Percentiles rank a stretch among this genome's conserved stretches.
Evolutionary conservation across 192 early-diverging fungal species (phyloP).

Genomic region (Entophlyctis luteolus): DNA sequence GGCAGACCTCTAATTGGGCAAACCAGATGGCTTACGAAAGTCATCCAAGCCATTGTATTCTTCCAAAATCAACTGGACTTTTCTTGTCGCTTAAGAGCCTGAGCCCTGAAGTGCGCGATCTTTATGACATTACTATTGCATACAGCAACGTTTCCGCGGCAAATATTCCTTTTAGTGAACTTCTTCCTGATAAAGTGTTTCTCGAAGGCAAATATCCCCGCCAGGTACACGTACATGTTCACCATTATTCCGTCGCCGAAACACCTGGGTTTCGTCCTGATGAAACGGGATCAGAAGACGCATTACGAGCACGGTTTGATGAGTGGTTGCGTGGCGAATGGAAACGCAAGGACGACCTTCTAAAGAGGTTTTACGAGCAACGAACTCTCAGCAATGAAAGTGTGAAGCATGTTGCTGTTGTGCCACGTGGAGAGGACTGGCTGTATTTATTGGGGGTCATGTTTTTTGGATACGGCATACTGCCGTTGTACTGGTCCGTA

Average conservation of each 20-base stretch:
- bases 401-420: neutral
- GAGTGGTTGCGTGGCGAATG: conserved; percentile 75
- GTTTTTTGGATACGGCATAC: neutral
- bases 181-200: conserved; percentile 73
- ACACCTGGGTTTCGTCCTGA: conserved; percentile 35
- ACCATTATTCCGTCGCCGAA: conserved; percentile 14
- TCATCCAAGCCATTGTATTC: conserved; percentile 61
- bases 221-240: conserved; percentile 76
- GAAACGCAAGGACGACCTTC: conserved; percentile 77
- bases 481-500: neutral
- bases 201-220: conserved; percentile 68
- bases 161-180: conserved; percentile 78
- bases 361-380: conserved; percentile 73
- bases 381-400: conserved; percentile 51
- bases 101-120: conserved; percentile 63
- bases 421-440: neutral
- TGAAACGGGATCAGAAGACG: conserved; percentile 34
- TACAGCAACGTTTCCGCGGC: conserved; percentile 61
- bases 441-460: neutral
- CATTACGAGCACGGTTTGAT: conserved; percentile 46
- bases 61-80: conserved; percentile 83
- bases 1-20: neutral
- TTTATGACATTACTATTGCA: conserved; percentile 89
- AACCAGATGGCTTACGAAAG: conserved; percentile 9
- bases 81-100: conserved; percentile 67